Conservation (phyloP, 306 rosid genomes). For the Vigna trinervia region DNA sequence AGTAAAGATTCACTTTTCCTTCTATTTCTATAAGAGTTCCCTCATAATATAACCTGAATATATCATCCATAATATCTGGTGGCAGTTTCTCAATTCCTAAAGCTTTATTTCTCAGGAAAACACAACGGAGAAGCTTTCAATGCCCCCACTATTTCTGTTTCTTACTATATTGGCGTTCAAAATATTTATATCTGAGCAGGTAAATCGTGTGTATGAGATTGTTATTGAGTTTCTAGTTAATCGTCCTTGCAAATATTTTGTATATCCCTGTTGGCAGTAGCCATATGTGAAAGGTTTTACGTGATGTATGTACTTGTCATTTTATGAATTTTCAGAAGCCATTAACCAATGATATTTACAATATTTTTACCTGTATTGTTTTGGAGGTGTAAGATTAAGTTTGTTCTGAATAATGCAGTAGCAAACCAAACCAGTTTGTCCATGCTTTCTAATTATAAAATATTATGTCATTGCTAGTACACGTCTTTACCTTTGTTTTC, state of each 20-base stretch:
- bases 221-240: constrained; percentile 28
- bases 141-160: constrained; percentile 84
- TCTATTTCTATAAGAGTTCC: neutral
- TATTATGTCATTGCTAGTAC: neutral
- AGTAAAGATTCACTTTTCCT: neutral
- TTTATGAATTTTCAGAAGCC: constrained; percentile 15
- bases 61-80: constrained; percentile 31
- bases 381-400: constrained; percentile 19
- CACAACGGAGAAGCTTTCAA: constrained; percentile 65
- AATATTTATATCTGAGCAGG: constrained; percentile 74
- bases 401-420: constrained; percentile 20
- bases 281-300: constrained; percentile 34
- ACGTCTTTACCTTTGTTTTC: constrained; percentile 9
- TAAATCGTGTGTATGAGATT: constrained; percentile 35
- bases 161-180: constrained; percentile 77
- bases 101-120: constrained; percentile 63
- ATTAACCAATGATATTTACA: constrained; percentile 24
- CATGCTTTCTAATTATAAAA: constrained; percentile 9
- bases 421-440: constrained; percentile 12
- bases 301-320: constrained; percentile 24
- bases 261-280: constrained; percentile 22
- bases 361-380: constrained; percentile 6
- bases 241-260: constrained; percentile 16
- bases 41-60: neutral
- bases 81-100: constrained; percentile 42